Evolutionary conservation across 495 filamentous ascomycete genomes (phyloP).

Genomic region (Zalerion maritima): DNA sequence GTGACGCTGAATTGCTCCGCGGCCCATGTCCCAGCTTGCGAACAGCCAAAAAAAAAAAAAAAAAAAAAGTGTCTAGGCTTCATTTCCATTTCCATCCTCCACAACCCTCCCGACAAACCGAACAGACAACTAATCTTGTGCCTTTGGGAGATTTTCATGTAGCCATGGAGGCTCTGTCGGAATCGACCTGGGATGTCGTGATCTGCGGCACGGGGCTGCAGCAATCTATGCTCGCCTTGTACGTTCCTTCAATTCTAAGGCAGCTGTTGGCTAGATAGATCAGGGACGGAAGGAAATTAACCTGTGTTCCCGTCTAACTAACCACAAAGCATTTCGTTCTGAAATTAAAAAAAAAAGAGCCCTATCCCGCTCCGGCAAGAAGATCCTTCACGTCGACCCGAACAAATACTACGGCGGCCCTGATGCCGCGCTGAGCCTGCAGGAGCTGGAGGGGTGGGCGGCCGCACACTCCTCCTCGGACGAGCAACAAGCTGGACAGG

Average conservation of each 20-base stretch:
- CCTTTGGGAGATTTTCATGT: conserved; percentile 13
- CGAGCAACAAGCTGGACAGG: conserved; percentile 1
- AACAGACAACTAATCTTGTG: conserved; percentile 8
- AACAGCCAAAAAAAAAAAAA: too few relatives aligned
- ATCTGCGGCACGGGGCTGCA: conserved; percentile 80
- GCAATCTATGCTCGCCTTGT: conserved; percentile 90
- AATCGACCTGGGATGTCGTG: conserved; percentile 79
- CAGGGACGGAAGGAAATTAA: too few relatives aligned
- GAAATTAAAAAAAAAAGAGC: too few relatives aligned
- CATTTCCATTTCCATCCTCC: conserved; percentile 15
- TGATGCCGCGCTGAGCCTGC: conserved; percentile 76
- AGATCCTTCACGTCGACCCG: conserved; percentile 76
- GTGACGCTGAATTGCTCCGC: too few relatives aligned
- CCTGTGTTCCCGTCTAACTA: too few relatives aligned
- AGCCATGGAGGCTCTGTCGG: conserved; percentile 64
- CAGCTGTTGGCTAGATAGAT: too few relatives aligned
- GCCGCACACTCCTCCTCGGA: conserved; percentile 6
- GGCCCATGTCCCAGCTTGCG: too few relatives aligned
- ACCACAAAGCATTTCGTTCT: too few relatives aligned
- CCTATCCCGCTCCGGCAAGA: conserved; percentile 81
- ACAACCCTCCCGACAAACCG: too few relatives aligned
- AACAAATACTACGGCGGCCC: conserved; percentile 78
- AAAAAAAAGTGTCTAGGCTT: too few relatives aligned
- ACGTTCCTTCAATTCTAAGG: conserved; percentile 28
- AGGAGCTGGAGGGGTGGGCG: conserved; percentile 69